Evolutionary conservation across 352 stramenopile genomes (phyloP).

Genomic region (Pythium brachiatum): DNA sequence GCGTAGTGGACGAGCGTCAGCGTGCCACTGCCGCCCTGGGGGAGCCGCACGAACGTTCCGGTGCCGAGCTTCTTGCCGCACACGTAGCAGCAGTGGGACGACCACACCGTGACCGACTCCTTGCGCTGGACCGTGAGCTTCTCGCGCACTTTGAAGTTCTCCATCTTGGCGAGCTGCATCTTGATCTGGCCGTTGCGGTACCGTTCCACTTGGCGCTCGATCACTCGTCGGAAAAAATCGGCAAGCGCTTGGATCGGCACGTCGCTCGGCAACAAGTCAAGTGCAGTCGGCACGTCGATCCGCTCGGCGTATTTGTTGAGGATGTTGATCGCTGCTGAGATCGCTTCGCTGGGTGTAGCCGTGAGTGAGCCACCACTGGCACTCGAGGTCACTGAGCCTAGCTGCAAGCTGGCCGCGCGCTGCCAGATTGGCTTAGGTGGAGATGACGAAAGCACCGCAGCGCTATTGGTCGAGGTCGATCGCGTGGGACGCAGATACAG

Average conservation of each 20-base stretch:
- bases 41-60: constrained; percentile 70
- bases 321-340: constrained; percentile 66
- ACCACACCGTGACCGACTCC: constrained; percentile 70
- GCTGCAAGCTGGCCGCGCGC: constrained; percentile 25
- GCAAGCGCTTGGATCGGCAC: constrained; percentile 46
- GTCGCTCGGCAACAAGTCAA: constrained; percentile 67
- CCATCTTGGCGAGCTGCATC: constrained; percentile 86
- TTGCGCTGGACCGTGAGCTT: constrained; percentile 64
- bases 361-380: constrained; percentile 9
- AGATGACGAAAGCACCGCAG: constrained; percentile 17
- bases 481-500: constrained; percentile 63
- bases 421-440: constrained; percentile 35
- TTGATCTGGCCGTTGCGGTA: constrained; percentile 81
- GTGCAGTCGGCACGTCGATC: constrained; percentile 74
- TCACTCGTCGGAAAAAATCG: constrained; percentile 66
- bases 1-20: constrained; percentile 64
- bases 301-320: constrained; percentile 82
- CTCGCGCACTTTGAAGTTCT: constrained; percentile 79
- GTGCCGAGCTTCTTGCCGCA: constrained; percentile 70
- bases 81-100: constrained; percentile 64
- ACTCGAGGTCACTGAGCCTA: not conserved
- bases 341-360: constrained; percentile 46
- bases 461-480: constrained; percentile 15
- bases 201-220: constrained; percentile 74
- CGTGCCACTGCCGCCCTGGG: constrained; percentile 31